A percentile compares a stretch with the other conserved stretches of the same genome.
phyloP scores from a whole-genome alignment of 108 stramenopile genomes.

The Conticribra weissflogii region DNA sequence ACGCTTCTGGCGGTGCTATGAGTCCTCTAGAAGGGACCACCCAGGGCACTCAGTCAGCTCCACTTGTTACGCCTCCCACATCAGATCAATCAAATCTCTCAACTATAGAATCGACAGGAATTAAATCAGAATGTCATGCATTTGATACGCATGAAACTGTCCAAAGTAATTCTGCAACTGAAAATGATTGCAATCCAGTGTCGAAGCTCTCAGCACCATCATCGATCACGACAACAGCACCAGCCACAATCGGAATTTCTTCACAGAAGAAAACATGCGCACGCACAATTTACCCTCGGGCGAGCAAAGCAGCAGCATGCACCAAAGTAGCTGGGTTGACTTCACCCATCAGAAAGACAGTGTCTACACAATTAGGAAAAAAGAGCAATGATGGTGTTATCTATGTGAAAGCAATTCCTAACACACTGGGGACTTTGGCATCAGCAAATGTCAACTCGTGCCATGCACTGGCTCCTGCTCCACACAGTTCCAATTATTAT shows the following conservation, averaged over 20 bases:
- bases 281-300: slow-evolving; percentile 39
- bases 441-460: too few species aligned
- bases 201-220: neutral
- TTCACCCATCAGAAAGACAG: neutral
- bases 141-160: neutral
- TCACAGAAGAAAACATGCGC: neutral
- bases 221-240: neutral
- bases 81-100: slow-evolving; percentile 29
- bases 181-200: neutral
- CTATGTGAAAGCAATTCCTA: neutral
- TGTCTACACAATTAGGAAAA: neutral
- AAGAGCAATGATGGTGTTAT: slow-evolving; percentile 16
- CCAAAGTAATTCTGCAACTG: neutral
- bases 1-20: neutral
- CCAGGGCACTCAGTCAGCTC: slow-evolving; percentile 11
- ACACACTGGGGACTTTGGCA: too few species aligned
- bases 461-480: too few species aligned
- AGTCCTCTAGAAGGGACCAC: neutral
- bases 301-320: slow-evolving; percentile 25
- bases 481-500: too few species aligned
- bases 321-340: slow-evolving; percentile 11
- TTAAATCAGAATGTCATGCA: neutral
- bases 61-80: slow-evolving; percentile 22
- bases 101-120: slow-evolving; percentile 9
- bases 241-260: neutral